A percentile compares a stretch with the other conserved stretches of the same genome.
phyloP scores from a whole-genome alignment of 108 stramenopile genomes.

The Ochromonas danica region DNA sequence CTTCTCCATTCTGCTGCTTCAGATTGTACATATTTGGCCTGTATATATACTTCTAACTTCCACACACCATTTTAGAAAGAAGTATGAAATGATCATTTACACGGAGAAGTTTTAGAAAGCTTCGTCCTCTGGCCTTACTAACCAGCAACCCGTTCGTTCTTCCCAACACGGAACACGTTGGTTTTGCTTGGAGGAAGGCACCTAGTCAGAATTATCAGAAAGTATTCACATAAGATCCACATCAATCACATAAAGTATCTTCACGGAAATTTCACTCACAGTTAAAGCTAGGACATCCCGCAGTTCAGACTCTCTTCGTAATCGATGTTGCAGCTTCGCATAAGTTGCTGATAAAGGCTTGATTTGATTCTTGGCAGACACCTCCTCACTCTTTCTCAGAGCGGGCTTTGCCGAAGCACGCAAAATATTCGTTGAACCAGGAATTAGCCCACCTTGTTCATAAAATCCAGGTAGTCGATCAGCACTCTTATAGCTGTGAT shows the following conservation, averaged over 20 bases:
- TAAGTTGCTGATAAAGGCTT: not conserved
- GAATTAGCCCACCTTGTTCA: not conserved
- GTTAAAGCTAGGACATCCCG: not conserved
- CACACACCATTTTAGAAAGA: not conserved
- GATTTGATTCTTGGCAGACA: not conserved
- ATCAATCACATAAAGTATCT: not conserved
- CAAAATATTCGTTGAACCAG: not conserved
- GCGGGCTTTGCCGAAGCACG: not conserved
- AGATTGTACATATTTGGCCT: not conserved
- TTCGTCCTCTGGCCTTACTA: not conserved
- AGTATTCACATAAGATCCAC: not conserved
- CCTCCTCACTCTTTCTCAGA: not conserved
- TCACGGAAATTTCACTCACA: not conserved
- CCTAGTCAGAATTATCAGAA: not conserved
- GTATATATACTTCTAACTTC: not conserved
- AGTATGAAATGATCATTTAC: not conserved
- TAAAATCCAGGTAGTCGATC: constrained; percentile 1
- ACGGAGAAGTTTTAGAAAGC: not conserved
- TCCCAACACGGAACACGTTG: not conserved
- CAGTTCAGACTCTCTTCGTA: not conserved
- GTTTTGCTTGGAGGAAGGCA: not conserved
- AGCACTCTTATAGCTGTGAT: not conserved
- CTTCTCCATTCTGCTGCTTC: not conserved
- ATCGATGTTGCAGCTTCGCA: not conserved
- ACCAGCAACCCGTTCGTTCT: not conserved